Evolutionary conservation across 1,284 basidiomycete species (phyloP).

Genomic region (Microbotryum lychnidis-dioicae): DNA sequence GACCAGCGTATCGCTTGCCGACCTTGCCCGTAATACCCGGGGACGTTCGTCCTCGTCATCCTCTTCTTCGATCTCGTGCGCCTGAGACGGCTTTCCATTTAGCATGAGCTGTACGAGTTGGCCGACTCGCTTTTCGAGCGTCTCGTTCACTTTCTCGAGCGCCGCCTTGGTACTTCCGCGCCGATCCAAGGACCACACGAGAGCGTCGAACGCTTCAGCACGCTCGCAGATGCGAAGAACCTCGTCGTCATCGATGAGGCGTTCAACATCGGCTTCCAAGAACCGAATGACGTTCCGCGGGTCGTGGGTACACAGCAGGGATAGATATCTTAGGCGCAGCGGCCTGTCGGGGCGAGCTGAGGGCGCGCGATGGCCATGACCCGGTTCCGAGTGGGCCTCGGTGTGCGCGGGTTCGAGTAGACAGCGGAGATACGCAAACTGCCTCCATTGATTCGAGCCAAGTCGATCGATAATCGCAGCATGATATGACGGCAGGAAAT

Average conservation of each 20-base stretch:
- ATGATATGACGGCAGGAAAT: slow-evolving; percentile 58
- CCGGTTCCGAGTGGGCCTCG: slow-evolving; percentile 40
- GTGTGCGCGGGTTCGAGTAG: slow-evolving; percentile 55
- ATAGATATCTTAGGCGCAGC: slow-evolving; percentile 58
- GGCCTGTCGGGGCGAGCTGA: slow-evolving; percentile 47
- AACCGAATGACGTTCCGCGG: slow-evolving; percentile 58
- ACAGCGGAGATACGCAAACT: slow-evolving; percentile 68
- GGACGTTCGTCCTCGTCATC: slow-evolving; percentile 13
- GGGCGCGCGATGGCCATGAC: slow-evolving; percentile 21
- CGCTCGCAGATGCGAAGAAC: slow-evolving; percentile 60
- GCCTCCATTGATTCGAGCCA: slow-evolving; percentile 48
- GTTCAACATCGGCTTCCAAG: slow-evolving; percentile 45
- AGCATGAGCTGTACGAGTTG: slow-evolving; percentile 48
- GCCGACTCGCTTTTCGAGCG: slow-evolving; percentile 53
- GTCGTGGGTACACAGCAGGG: slow-evolving; percentile 63
- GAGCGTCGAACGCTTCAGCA: slow-evolving; percentile 60
- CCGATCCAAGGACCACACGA: slow-evolving; percentile 71
- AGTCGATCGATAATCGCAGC: slow-evolving; percentile 41
- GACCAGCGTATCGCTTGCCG: slow-evolving; percentile 37
- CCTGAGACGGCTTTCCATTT: background rate
- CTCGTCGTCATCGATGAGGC: slow-evolving; percentile 54
- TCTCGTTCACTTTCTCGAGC: slow-evolving; percentile 56
- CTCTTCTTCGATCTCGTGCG: background rate
- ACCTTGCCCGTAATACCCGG: slow-evolving; percentile 39
- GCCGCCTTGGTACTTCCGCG: slow-evolving; percentile 58